Evolutionary conservation across 2,329 filamentous ascomycete genomes (phyloP), one percentile per base, ranked within the genome.

Genomic region (Fusarium torreyae): DNA sequence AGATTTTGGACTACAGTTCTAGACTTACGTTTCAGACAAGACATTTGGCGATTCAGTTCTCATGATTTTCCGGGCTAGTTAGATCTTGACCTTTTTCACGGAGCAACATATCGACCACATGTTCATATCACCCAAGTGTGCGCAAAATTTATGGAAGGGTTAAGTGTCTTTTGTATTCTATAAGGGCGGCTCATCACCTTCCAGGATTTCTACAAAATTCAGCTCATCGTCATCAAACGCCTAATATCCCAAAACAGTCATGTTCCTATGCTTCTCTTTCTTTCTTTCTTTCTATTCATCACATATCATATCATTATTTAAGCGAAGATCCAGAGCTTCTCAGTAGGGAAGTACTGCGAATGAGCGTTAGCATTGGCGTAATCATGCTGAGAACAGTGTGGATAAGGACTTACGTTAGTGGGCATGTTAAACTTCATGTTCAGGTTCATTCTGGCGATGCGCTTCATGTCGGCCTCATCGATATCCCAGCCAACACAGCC

Each of bases 391-490:
- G 20, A 11, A 10, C 5, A 31, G 20, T 1, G 10, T 5, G 31
- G 10, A 20, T 24, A 26, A 22, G 5, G 33, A 85, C 89, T 87
- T 75, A 91, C 89, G 78, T 89, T 89, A 64, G 87, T 83, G 53
- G 92, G 92, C 81, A 94, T 89, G 82, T 94, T 94, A 82, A 94
- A 94, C 75, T 91, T 88, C 77, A 94, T 82, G 68, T 86, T 84
- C 73, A 84, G 81, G 79, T 94, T 87, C 77, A 94, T 83, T 49
- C 79, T 84, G 61, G 85, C 85, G 77, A 94, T 94, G 63, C 85
- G 82, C 68, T 91, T 82, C 59, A 96, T 81, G 63, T 95, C 93
- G 39, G 84, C 83, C 74, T 89, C 79, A 26, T 85, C 84, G 34
- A 94, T 81, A 74, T 93, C 86, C 77, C 92, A 94, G 66, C 81